phyloP scores from a whole-genome alignment of 2,329 filamentous ascomycete genomes.

The Talaromyces sp. region DNA sequence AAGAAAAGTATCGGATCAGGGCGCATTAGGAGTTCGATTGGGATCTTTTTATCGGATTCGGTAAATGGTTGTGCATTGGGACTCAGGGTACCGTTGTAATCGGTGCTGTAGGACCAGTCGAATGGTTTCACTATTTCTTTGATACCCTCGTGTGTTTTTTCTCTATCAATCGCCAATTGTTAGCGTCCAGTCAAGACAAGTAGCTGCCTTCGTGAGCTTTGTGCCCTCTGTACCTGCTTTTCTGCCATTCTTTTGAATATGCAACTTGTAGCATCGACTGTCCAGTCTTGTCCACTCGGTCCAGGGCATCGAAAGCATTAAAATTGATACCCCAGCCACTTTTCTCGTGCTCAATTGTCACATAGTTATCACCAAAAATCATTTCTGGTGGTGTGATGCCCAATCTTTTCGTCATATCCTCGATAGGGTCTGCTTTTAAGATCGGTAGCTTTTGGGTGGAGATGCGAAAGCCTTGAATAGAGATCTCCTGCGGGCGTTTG shows the following conservation, averaged over 20 bases:
- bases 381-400: constrained; percentile 93
- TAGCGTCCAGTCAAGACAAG: neutral
- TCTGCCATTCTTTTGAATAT: constrained; percentile 86
- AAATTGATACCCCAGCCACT: constrained; percentile 81
- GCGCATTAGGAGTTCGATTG: constrained; percentile 80
- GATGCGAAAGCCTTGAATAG: constrained; percentile 71
- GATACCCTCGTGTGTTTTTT: constrained; percentile 80
- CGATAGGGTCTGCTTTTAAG: constrained; percentile 87
- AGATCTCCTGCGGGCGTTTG: constrained; percentile 58
- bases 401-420: constrained; percentile 75
- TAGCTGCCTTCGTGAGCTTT: neutral
- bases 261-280: constrained; percentile 89
- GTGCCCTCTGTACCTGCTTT: constrained; percentile 57
- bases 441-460: constrained; percentile 89
- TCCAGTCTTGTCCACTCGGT: constrained; percentile 92
- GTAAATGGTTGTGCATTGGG: constrained; percentile 43
- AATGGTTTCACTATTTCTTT: constrained; percentile 94
- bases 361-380: constrained; percentile 97
- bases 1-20: constrained; percentile 96
- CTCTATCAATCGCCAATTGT: constrained; percentile 50
- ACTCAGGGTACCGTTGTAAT: constrained; percentile 73
- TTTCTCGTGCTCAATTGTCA: constrained; percentile 71
- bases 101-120: constrained; percentile 96
- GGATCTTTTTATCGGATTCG: constrained; percentile 63
- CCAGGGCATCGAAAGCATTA: constrained; percentile 82